Evolutionary conservation across 768 basidiomycete genomes (phyloP).

Genomic region (Suillus decipiens): DNA sequence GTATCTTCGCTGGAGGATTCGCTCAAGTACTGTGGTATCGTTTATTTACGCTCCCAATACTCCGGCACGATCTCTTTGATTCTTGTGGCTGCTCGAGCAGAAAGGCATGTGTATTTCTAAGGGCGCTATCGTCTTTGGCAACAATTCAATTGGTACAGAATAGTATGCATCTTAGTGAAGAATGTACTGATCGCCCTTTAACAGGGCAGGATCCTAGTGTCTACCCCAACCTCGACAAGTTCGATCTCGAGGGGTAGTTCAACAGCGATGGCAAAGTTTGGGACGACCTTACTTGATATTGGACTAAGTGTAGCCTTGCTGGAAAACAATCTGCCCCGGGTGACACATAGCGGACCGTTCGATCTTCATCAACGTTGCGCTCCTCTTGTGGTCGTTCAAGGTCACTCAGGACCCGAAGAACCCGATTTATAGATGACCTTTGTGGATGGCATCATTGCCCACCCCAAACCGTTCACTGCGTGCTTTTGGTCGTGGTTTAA

Average conservation of each 20-base stretch:
- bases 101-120: constrained; percentile 36
- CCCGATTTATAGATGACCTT: constrained; percentile 64
- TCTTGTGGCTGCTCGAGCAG: constrained; percentile 21
- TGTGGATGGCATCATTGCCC: constrained; percentile 62
- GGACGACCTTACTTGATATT: constrained; percentile 37
- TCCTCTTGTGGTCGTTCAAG: constrained; percentile 66
- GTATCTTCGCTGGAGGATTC: constrained; percentile 50
- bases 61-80: neutral
- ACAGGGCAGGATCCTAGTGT: constrained; percentile 54
- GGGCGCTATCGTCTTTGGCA: constrained; percentile 37
- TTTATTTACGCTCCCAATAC: constrained; percentile 46
- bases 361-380: constrained; percentile 63
- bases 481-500: constrained; percentile 50
- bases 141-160: constrained; percentile 36
- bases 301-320: neutral
- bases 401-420: constrained; percentile 49
- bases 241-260: constrained; percentile 62
- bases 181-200: neutral
- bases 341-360: constrained; percentile 63
- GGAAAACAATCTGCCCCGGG: constrained; percentile 52
- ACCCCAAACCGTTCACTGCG: constrained; percentile 62
- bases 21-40: constrained; percentile 67
- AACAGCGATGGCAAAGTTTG: constrained; percentile 37
- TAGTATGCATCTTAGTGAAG: neutral
- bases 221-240: constrained; percentile 59